These are phyloP conservation scores for Xylariaceae sp. DNA, from an alignment of 2,329 filamentous ascomycete genomes.

Conservation along the genomic window DNA sequence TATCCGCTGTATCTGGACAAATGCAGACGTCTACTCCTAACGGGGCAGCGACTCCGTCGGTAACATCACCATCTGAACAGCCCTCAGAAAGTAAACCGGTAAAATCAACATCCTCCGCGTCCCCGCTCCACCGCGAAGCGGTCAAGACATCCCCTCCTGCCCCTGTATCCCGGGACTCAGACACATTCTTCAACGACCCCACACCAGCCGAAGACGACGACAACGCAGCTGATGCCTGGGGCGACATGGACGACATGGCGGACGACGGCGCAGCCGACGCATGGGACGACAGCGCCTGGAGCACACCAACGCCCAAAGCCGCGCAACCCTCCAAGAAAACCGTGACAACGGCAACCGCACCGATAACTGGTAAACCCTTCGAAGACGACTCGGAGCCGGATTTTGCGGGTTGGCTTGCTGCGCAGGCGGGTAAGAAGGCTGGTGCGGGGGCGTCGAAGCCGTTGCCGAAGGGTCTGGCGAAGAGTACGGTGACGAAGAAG, in stretches of 20 bases:
- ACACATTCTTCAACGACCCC: constrained; percentile 36
- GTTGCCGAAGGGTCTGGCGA: constrained; percentile 77
- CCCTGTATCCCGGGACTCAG: constrained; percentile 43
- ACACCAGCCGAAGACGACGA: constrained; percentile 53
- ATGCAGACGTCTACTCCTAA: constrained; percentile 59
- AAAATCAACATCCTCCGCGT: constrained; percentile 47
- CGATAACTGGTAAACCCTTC: constrained; percentile 47
- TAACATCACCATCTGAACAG: constrained; percentile 37
- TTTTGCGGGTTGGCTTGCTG: constrained; percentile 91
- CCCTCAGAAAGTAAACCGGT: constrained; percentile 33
- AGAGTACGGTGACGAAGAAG: constrained; percentile 40
- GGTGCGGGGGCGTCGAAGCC: constrained; percentile 46
- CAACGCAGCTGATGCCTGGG: constrained; percentile 69
- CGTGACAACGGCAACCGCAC: constrained; percentile 34
- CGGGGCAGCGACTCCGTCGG: constrained; percentile 35
- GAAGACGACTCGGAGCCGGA: constrained; percentile 87
- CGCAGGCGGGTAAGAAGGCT: constrained; percentile 68
- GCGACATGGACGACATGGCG: constrained; percentile 47
- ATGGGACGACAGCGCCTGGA: constrained; percentile 53
- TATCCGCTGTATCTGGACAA: constrained; percentile 77
- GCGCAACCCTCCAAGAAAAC: constrained; percentile 30
- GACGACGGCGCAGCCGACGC: constrained; percentile 57
- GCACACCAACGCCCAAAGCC: background rate
- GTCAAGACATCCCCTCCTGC: constrained; percentile 47
- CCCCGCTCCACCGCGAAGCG: constrained; percentile 56